Evolutionary conservation across 2,329 filamentous ascomycete genomes (phyloP).

Genomic region (Sordariomycetes sp.): DNA sequence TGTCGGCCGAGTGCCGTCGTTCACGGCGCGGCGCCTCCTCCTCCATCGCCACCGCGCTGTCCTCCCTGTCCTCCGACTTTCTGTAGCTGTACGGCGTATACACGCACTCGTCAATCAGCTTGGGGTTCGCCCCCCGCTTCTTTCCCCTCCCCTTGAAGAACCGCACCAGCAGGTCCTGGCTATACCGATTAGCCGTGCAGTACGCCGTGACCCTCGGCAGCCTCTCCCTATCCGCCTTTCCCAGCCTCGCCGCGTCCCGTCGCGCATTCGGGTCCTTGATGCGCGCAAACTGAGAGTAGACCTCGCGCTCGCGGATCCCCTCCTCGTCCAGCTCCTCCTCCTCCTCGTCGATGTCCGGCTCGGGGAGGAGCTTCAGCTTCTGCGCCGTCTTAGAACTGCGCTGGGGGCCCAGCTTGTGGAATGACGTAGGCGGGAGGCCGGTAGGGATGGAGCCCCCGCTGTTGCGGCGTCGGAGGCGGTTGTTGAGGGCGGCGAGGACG

Average conservation of each 20-base stretch:
- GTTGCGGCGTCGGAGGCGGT: conserved; percentile 73
- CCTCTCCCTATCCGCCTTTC: conserved; percentile 81
- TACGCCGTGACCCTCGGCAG: conserved; percentile 91
- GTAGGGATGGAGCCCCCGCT: conserved; percentile 49
- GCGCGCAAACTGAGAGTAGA: conserved; percentile 93
- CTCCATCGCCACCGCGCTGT: conserved; percentile 10
- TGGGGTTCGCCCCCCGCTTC: conserved; percentile 68
- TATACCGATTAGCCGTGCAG: conserved; percentile 85
- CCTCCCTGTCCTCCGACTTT: conserved; percentile 23
- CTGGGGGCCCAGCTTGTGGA: conserved; percentile 78
- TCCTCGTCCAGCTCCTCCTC: conserved; percentile 36
- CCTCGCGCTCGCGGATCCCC: conserved; percentile 85
- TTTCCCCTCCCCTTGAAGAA: conserved; percentile 79
- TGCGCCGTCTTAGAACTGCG: conserved; percentile 90
- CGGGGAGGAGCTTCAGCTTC: conserved; percentile 93
- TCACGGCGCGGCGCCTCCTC: conserved; percentile 26
- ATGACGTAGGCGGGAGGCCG: conserved; percentile 19
- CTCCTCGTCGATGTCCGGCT: conserved; percentile 70
- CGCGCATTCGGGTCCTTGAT: conserved; percentile 94
- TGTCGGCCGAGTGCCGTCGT: conserved; percentile 64
- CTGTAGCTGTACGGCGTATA: conserved; percentile 87
- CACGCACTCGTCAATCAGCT: conserved; percentile 93
- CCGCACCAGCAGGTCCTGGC: conserved; percentile 77
- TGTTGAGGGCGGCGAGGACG: conserved; percentile 71
- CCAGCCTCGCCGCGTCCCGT: conserved; percentile 79